Evolutionary conservation across 768 basidiomycete genomes (phyloP), one percentile per base, ranked within the genome.

Genomic region (Mycena capillaripes): DNA sequence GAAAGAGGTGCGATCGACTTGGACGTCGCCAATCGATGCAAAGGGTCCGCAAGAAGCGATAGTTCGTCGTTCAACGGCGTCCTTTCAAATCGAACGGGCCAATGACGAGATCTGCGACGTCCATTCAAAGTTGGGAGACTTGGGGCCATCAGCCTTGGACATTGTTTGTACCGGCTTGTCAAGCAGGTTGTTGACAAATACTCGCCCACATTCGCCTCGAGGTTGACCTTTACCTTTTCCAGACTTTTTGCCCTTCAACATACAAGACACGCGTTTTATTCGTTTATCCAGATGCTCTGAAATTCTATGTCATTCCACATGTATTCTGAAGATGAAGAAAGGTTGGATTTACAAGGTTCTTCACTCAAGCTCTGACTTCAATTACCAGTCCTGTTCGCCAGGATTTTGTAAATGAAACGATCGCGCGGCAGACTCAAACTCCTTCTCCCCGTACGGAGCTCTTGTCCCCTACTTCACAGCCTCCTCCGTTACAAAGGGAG

Each of bases 381-480:
- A 17, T 23, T 38, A 21, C 38, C 23, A 75, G 74, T 50, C 74
- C 74, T 21, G 40, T 66, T 30, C 66, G 42, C 21, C 64, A 30
- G 1, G 36, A 75, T 21, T 75, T 72, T 36, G 67, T 66, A 6
- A 61, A 75, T 32, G 70, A 75, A 66, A 66, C 60, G 10, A 42
- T 67, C 8, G 64, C 73, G 19, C 66, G 72, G 44, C 73, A 75
- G 72, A 70, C 76, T 66, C 75, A 75, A 72, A 75, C 64, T 62
- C 75, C 72, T 46, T 74, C 72, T 58, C 70, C 69, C 19, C 75
- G 75, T 14, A 71, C 74, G 0, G 71, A 70, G 19, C 69, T 73
- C 16, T 58, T 77, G 61, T 75, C 74, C 5, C 73, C 71, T 5
- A 72, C 62, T 17, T 70, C 76, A 11, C 38, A 38, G 1, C 63